Conservation (phyloP, 2,329 filamentous ascomycete species). For the Cercospora sojina region DNA sequence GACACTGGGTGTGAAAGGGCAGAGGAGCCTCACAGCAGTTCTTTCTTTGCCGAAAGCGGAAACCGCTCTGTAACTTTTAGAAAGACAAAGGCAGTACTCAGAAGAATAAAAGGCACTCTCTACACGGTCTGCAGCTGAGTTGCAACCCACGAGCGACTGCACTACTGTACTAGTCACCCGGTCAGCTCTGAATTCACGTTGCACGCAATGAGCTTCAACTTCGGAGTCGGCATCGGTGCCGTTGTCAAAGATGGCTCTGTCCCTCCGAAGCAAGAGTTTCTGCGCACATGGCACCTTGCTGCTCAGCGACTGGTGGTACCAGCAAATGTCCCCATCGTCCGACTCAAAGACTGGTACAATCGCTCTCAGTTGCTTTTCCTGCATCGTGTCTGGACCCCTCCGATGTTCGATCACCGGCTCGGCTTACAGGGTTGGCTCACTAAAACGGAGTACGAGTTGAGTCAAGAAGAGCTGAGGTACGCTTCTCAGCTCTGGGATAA, state of each 20-base stretch:
- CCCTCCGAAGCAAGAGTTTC: not conserved
- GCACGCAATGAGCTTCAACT: not conserved
- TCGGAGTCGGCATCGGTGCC: not conserved
- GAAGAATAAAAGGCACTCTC: not conserved
- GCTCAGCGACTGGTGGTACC: not conserved
- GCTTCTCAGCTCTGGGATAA: not conserved
- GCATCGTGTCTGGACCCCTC: not conserved
- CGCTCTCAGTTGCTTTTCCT: not conserved
- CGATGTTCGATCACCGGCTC: not conserved
- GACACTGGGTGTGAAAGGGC: too few relatives aligned
- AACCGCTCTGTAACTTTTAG: not conserved
- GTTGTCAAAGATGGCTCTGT: not conserved
- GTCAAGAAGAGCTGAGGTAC: not conserved
- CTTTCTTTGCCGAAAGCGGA: not conserved
- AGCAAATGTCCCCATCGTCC: not conserved
- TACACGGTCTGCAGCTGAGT: not conserved
- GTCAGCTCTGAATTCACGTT: not conserved
- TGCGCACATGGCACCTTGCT: not conserved
- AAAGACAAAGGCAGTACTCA: not conserved
- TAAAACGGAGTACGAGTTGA: not conserved
- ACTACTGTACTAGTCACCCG: not conserved
- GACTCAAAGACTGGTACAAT: not conserved
- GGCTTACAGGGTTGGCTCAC: not conserved
- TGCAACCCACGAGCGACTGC: not conserved
- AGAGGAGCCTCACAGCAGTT: too few relatives aligned